Evolutionary conservation across 2,329 filamentous ascomycete species (phyloP).

Genomic region (Drechslerella dactyloides): DNA sequence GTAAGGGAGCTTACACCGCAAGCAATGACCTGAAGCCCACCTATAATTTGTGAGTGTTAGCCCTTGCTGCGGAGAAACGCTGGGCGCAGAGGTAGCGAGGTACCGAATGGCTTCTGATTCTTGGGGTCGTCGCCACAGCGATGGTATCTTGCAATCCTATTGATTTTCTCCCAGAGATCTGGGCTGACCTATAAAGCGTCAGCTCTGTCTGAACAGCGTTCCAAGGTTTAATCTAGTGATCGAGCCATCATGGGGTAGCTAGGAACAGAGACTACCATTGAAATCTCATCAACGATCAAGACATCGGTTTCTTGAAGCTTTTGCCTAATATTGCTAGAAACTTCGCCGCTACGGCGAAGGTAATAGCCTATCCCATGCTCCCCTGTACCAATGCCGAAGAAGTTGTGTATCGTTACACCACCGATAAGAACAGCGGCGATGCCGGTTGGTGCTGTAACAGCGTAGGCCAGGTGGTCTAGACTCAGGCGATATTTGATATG

Average conservation of each 20-base stretch:
- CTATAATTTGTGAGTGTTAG: constrained; percentile 54
- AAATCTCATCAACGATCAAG: constrained; percentile 71
- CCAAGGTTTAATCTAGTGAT: constrained; percentile 58
- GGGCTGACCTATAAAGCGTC: constrained; percentile 50
- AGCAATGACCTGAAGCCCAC: constrained; percentile 65
- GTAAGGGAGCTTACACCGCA: constrained; percentile 58
- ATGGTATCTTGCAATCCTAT: constrained; percentile 60
- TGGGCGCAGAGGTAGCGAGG: not conserved
- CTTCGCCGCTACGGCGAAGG: constrained; percentile 22
- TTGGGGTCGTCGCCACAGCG: constrained; percentile 9
- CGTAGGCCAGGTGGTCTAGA: constrained; percentile 56
- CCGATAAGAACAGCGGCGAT: constrained; percentile 66
- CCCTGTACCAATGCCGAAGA: constrained; percentile 65
- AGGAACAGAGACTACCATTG: constrained; percentile 61
- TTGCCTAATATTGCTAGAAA: constrained; percentile 55
- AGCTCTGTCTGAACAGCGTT: not conserved
- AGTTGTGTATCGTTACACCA: constrained; percentile 66
- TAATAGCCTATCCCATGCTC: constrained; percentile 55
- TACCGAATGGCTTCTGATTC: constrained; percentile 57
- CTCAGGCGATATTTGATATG: constrained; percentile 36
- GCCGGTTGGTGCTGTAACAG: constrained; percentile 68
- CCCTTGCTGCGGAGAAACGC: constrained; percentile 53
- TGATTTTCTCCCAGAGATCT: constrained; percentile 62
- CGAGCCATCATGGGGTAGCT: constrained; percentile 56
- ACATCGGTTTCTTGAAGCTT: constrained; percentile 61